Base-by-base conservation (phyloP, 441 rosid genomes). In the Lepidium campestre region DNA sequence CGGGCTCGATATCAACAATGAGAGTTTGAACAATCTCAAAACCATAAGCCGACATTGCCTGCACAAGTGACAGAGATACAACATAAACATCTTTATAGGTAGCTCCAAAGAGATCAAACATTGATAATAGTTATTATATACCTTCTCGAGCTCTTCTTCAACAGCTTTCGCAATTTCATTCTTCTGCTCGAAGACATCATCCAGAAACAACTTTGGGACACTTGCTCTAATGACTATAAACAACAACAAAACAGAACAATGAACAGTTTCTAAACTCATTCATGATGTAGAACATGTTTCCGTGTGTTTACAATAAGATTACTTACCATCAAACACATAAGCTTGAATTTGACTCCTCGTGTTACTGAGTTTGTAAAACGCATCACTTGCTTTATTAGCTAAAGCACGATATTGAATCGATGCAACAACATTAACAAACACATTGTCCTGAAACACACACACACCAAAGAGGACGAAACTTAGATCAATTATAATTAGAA, bases 341-440 rank as follows among this genome's bases (percentile, higher is more conserved):
- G 93, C 84, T 47, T 87, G 90, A 70, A 89, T 87, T 58, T 88
- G 93, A 41, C 59, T 58, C 62, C 78, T 78, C 2, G 88, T 83
- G 79, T 87, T 87, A 76, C 83, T 85, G 13, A 89, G 88, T 57
- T 78, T 85, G 81, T 87, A 85, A 59, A 81, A 87, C 4, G 96
- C 91, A 75, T 85, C 91, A 41, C 10, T 67, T 4, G 90, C 96
- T 44, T 84, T 80, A 19, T 80, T 66, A 29, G 85, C 88, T 34
- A 84, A 45, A 25, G 91, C 86, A 41, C 90, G 91, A 66, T 87
- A 89, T 53, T 89, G 91, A 68, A 89, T 62, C 0, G 96, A 89
- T 3, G 94, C 91, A 48, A 89, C 90, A 59, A 87, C 90, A 66
- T 73, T 87, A 17, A 85, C 96, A 78, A 87, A 89, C 13, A 87